These are phyloP conservation scores for Arthrinium phaeospermum DNA, from an alignment of 2,329 filamentous ascomycete genomes.

Conservation along the genomic window DNA sequence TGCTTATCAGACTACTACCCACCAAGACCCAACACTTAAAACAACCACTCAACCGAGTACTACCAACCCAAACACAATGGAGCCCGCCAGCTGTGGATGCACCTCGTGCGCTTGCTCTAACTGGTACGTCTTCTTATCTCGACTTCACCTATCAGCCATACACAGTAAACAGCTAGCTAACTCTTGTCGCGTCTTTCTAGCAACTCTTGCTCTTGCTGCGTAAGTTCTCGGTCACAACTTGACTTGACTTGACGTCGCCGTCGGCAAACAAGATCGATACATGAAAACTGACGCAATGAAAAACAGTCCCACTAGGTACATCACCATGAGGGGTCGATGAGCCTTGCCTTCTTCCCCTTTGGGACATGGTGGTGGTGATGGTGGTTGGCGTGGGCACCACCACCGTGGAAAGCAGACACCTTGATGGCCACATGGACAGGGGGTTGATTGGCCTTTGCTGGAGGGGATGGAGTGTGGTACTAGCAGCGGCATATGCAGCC, in stretches of 20 bases:
- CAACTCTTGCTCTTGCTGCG: constrained; percentile 36
- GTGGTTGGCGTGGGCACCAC: not conserved
- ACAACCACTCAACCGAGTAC: constrained; percentile 2
- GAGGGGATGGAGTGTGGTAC: constrained; percentile 1
- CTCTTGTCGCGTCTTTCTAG: constrained; percentile 20
- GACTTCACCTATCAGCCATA: not conserved
- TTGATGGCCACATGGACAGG: constrained; percentile 19
- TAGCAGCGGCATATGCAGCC: not conserved
- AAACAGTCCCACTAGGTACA: constrained; percentile 31
- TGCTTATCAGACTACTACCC: constrained; percentile 5
- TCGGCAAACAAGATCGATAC: not conserved
- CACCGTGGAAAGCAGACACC: constrained; percentile 15
- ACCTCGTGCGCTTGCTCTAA: constrained; percentile 34
- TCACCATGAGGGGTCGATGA: not conserved
- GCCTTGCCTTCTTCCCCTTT: not conserved
- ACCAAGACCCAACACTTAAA: not conserved
- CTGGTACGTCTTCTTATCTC: constrained; percentile 29
- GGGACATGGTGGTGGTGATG: not conserved
- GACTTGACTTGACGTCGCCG: not conserved
- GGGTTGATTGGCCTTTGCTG: not conserved
- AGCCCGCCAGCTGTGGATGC: constrained; percentile 30
- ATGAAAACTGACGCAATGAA: not conserved
- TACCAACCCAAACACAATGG: not conserved
- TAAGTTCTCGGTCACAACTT: constrained; percentile 4
- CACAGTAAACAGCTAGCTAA: not conserved